Conservation (phyloP, 352 stramenopile genomes). For the Aphanomyces astaci region DNA sequence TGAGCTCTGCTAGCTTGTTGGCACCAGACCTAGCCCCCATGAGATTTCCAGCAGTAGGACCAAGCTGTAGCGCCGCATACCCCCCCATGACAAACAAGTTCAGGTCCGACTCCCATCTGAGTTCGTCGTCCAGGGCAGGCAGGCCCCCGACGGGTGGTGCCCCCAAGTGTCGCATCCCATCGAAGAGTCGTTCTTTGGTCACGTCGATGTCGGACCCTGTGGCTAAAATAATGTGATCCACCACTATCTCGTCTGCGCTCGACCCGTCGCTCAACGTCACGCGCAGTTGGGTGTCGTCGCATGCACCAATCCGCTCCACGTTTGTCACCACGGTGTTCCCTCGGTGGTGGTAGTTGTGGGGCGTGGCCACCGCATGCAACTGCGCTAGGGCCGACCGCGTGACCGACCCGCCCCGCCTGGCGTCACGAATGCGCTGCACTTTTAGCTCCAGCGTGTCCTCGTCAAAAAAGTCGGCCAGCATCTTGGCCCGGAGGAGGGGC, state of each 20-base stretch:
- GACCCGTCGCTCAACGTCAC: neutral
- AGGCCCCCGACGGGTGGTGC: neutral
- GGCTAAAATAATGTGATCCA: constrained; percentile 16
- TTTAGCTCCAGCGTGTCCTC: neutral
- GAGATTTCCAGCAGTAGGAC: constrained; percentile 17
- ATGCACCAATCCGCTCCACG: neutral
- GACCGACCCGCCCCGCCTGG: constrained; percentile 9
- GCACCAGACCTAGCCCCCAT: constrained; percentile 12
- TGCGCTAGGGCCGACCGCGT: constrained; percentile 3
- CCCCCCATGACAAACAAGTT: constrained; percentile 20
- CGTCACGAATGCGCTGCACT: constrained; percentile 3
- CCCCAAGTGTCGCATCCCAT: neutral
- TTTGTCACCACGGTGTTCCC: neutral
- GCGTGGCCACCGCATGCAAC: neutral
- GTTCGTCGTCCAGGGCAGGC: constrained; percentile 10
- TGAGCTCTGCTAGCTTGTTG: constrained; percentile 4
- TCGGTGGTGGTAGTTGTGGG: neutral
- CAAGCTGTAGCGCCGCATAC: constrained; percentile 9
- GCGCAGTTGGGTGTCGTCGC: neutral
- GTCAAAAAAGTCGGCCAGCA: constrained; percentile 19
- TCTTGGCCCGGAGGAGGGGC: constrained; percentile 14
- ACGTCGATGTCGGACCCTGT: constrained; percentile 16
- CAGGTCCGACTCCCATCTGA: neutral
- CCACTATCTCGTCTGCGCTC: neutral
- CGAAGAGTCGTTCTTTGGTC: constrained; percentile 4